These are phyloP conservation scores for Byssochlamys sp. DNA, from an alignment of 2,329 filamentous ascomycete species.

Conservation along the genomic window DNA sequence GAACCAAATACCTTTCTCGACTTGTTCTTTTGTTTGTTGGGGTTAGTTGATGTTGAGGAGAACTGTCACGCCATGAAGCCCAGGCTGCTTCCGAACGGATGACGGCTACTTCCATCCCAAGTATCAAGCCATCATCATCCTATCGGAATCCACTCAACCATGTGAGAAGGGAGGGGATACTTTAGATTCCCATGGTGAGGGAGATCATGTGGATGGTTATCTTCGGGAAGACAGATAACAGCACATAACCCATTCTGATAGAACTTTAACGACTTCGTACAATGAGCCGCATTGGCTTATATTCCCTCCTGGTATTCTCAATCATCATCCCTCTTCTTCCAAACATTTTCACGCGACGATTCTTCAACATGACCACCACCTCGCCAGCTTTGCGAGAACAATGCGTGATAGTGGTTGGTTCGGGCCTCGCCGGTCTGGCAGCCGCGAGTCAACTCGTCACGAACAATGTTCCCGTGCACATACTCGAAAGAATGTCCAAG, in stretches of 20 bases:
- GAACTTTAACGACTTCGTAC: background rate
- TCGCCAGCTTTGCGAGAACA: background rate
- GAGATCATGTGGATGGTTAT: background rate
- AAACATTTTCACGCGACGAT: background rate
- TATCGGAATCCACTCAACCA: background rate
- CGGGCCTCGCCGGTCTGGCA: slow-evolving; percentile 54
- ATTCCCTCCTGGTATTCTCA: background rate
- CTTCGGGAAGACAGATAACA: background rate
- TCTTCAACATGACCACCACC: background rate
- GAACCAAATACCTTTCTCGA: too few relatives aligned
- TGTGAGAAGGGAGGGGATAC: background rate
- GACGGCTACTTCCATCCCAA: background rate
- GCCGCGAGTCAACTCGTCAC: slow-evolving; percentile 46
- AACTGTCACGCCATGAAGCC: background rate
- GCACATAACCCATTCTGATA: background rate
- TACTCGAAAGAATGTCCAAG: slow-evolving; percentile 52
- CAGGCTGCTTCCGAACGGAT: background rate
- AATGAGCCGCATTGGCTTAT: background rate
- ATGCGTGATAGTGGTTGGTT: slow-evolving; percentile 52
- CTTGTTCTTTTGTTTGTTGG: too few relatives aligned
- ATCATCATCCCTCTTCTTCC: background rate
- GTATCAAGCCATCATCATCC: background rate
- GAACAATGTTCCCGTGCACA: slow-evolving; percentile 43
- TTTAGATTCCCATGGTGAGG: background rate
- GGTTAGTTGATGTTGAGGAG: background rate